These are phyloP conservation scores for Ceratocystis huliohia DNA, from an alignment of 2,329 filamentous ascomycete species.

Conservation along the genomic window DNA sequence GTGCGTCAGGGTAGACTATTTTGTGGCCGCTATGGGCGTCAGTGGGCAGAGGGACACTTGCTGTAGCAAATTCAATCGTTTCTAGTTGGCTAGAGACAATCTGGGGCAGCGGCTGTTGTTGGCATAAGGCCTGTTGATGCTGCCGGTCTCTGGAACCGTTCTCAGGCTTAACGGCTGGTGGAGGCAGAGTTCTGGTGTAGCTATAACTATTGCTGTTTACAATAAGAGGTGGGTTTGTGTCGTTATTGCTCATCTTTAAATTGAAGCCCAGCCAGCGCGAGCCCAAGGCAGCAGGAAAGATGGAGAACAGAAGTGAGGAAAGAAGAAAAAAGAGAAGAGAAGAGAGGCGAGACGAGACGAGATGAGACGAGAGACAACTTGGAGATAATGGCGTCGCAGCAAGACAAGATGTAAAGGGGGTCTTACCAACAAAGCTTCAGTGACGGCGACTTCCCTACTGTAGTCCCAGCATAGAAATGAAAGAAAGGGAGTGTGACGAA, in stretches of 20 bases:
- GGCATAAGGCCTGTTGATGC: neutral
- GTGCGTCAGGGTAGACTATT: neutral
- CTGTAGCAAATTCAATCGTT: neutral
- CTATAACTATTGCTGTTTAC: neutral
- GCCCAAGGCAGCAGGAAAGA: too few species aligned
- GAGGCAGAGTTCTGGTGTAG: neutral
- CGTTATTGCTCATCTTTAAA: neutral
- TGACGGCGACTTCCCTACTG: neutral
- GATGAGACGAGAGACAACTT: neutral
- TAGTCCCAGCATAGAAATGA: neutral
- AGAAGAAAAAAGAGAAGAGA: neutral
- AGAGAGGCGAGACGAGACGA: neutral
- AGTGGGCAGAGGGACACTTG: neutral
- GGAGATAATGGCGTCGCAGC: neutral
- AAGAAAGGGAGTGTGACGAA: neutral
- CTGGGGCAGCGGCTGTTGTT: neutral
- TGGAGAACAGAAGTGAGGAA: too few species aligned
- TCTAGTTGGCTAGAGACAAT: neutral
- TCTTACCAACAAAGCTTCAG: neutral
- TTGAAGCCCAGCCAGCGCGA: neutral
- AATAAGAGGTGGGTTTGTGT: neutral
- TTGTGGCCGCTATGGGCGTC: neutral
- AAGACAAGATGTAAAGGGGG: neutral
- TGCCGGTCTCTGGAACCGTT: neutral
- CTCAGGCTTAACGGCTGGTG: neutral